These are phyloP conservation scores for Panicum virgatum DNA, from an alignment of 202 grass and related monocot species.

Conservation along the genomic window DNA sequence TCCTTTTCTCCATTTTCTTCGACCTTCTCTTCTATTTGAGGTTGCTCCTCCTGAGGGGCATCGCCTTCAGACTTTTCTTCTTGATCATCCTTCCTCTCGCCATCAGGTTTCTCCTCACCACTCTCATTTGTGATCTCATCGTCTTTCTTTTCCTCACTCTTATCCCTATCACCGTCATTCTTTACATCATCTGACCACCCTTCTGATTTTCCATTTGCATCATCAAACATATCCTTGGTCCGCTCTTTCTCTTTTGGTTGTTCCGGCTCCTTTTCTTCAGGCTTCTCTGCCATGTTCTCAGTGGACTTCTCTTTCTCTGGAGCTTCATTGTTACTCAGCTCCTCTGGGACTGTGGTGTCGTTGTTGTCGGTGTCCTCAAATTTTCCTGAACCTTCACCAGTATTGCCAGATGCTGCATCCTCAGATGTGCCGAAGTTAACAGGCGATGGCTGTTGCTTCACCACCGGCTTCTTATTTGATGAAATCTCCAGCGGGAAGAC, in stretches of 20 bases:
- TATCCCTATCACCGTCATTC: slow-evolving; percentile 15
- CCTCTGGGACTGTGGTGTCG: slow-evolving; percentile 36
- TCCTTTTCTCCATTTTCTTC: slow-evolving; percentile 70
- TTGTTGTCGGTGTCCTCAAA: slow-evolving; percentile 53
- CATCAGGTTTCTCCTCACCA: slow-evolving; percentile 37
- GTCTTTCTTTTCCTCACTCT: no score
- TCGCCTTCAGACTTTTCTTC: slow-evolving; percentile 39
- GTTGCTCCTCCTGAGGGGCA: slow-evolving; percentile 29
- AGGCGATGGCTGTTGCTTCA: slow-evolving; percentile 35
- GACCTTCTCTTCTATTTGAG: slow-evolving; percentile 54
- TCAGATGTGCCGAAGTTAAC: slow-evolving; percentile 46
- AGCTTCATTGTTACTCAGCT: slow-evolving; percentile 43
- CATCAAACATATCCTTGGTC: slow-evolving; percentile 47
- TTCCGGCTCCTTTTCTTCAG: slow-evolving; percentile 42
- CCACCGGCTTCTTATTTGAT: slow-evolving; percentile 50
- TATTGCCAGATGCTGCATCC: slow-evolving; percentile 29
- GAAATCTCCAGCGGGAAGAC: slow-evolving; percentile 70
- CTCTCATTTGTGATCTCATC: slow-evolving; percentile 52
- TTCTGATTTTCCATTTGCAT: slow-evolving; percentile 62
- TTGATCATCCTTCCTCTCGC: slow-evolving; percentile 34
- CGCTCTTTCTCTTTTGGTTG: slow-evolving; percentile 40
- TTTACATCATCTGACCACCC: slow-evolving; percentile 29
- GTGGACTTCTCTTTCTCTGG: slow-evolving; percentile 53
- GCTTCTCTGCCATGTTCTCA: slow-evolving; percentile 41
- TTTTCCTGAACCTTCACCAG: slow-evolving; percentile 39